Percentiles rank a stretch among this genome's conserved stretches.
These are phyloP conservation scores for Funneliformis geosporum DNA, from an alignment of 192 early-diverging fungal genomes.

Conservation along the genomic window DNA sequence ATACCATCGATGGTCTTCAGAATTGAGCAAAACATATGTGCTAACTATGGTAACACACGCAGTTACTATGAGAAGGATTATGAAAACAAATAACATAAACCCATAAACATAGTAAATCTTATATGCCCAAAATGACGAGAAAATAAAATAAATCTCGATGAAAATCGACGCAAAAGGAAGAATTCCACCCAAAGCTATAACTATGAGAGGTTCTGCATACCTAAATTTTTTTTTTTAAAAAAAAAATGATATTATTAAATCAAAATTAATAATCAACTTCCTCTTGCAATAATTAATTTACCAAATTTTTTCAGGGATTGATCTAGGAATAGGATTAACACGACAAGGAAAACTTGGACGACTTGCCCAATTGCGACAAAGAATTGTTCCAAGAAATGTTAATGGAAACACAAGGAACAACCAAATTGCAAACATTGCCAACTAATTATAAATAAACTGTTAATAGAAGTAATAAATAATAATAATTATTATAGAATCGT, in stretches of 20 bases:
- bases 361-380: constrained; percentile 65
- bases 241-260: no score
- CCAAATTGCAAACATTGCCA: constrained; percentile 72
- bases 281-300: constrained; percentile 38
- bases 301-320: constrained; percentile 77
- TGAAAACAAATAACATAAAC: constrained; percentile 72
- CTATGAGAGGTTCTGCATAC: constrained; percentile 56
- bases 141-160: constrained; percentile 85
- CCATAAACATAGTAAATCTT: constrained; percentile 83
- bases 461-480: not conserved
- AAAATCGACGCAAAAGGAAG: constrained; percentile 81
- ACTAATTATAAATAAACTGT: constrained; percentile 36
- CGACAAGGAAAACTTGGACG: constrained; percentile 71
- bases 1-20: constrained; percentile 79
- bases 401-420: constrained; percentile 68
- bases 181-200: constrained; percentile 64
- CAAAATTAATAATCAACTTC: no score
- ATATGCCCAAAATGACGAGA: constrained; percentile 77
- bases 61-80: constrained; percentile 68
- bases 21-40: constrained; percentile 77
- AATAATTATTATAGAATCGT: not conserved
- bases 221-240: not conserved
- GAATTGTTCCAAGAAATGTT: constrained; percentile 68
- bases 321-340: constrained; percentile 77
- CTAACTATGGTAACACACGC: constrained; percentile 72